Evolutionary conservation across 768 basidiomycete species (phyloP), one percentile per base, ranked within the genome.

Genomic region (Pleurotus eryngii): DNA sequence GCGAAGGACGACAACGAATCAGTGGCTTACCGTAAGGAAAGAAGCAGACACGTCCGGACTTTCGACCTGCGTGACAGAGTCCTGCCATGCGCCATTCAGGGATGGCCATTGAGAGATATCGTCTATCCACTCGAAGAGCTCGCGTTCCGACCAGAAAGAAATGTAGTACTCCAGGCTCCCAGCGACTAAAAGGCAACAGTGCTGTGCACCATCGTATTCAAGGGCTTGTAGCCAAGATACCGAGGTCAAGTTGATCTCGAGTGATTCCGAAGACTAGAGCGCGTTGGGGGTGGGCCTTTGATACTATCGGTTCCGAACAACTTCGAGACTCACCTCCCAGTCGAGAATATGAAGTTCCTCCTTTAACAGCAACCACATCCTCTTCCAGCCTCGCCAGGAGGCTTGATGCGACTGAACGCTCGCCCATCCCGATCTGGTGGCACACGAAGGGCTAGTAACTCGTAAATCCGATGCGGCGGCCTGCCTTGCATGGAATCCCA

Each of bases 61-160:
- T 11, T 15, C 18, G n/a, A 40, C 39, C 20, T 22, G 42, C 8
- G 42, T 17, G n/a, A 22, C n/a, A 17, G 42, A 17, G 3, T 17
- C 20, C n/a, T 45, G n/a, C n/a, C n/a, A 45, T 3, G 42, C n/a
- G 9, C 11, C n/a, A n/a, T 40, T 26, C 11, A 38, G 18, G n/a
- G 8, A 20, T 22, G 12, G 12, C 8, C 39, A 30, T 9, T 40
- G 17, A 17, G 39, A 26, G 6, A 54, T 40, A 24, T 40, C 51
- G 7, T 18, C 14, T 11, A 54, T 42, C 51, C 51, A 54, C 3
- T 42, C 51, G 14, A 40, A 18, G 20, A 54, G 51, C n/a, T 54
- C 51, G 12, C 24, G 37, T 17, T 54, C 38, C 11, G 51, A 54
- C 51, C 51, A 54, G 24, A 40, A 54, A 11, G 51, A 54, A 42